These are phyloP conservation scores for Backusella circina DNA, from an alignment of 192 early-diverging fungal genomes.

Conservation along the genomic window DNA sequence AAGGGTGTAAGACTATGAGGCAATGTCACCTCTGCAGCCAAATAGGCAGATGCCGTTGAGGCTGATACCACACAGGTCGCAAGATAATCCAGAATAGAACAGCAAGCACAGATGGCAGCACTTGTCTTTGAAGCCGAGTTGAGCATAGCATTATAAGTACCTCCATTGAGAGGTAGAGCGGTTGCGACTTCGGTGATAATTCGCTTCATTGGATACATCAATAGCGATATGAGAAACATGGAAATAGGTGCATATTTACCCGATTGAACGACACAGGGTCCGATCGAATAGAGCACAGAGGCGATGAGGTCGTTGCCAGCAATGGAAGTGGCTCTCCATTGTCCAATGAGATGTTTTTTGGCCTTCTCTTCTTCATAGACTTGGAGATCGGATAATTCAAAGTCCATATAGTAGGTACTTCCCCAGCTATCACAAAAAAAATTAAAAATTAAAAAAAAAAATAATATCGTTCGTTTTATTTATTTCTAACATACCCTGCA, in stretches of 20 bases:
- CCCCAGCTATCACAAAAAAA: conserved; percentile 29
- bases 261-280: conserved; percentile 37
- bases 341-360: conserved; percentile 26
- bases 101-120: conserved; percentile 44
- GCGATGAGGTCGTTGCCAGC: conserved; percentile 54
- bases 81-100: conserved; percentile 48
- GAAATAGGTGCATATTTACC: conserved; percentile 56
- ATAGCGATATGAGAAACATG: conserved; percentile 40
- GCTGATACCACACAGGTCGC: conserved; percentile 51
- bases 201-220: conserved; percentile 47
- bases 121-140: conserved; percentile 44
- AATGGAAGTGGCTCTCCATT: conserved; percentile 43
- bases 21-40: conserved; percentile 36
- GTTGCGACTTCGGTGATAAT: conserved; percentile 52
- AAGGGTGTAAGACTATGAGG: conserved; percentile 33
- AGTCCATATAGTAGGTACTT: conserved; percentile 37
- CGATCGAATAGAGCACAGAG: conserved; percentile 51
- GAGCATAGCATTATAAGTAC: conserved; percentile 44
- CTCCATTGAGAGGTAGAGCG: conserved; percentile 53
- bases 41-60: conserved; percentile 48
- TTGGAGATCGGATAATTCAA: conserved; percentile 17
- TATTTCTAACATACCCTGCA: conserved; percentile 32
- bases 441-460: not conserved
- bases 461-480: too few species aligned
- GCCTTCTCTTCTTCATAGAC: not conserved